These are phyloP conservation scores for Fusarium oxysporum DNA, from an alignment of 2,329 filamentous ascomycete genomes.

Conservation along the genomic window DNA sequence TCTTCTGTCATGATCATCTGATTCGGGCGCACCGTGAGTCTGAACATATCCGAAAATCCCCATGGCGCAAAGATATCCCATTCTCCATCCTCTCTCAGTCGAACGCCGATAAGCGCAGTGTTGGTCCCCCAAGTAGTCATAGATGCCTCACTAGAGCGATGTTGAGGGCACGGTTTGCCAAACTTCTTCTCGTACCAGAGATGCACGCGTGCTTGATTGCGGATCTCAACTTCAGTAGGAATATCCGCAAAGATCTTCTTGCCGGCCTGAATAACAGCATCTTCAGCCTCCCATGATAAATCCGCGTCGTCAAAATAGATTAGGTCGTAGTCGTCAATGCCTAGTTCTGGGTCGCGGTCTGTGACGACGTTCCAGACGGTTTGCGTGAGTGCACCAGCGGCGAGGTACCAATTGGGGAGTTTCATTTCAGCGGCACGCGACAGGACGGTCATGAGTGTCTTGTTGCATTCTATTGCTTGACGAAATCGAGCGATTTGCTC, in stretches of 20 bases:
- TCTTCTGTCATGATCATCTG: conserved; percentile 43
- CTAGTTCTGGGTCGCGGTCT: conserved; percentile 44
- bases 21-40: conserved; percentile 50
- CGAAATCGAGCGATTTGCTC: conserved; percentile 43
- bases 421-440: conserved; percentile 41
- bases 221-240: conserved; percentile 50
- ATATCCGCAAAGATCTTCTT: conserved; percentile 48
- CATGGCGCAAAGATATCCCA: conserved; percentile 53
- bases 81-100: conserved; percentile 37
- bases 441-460: conserved; percentile 46
- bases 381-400: conserved; percentile 52
- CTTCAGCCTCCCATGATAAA: conserved; percentile 53
- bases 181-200: conserved; percentile 52
- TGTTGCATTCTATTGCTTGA: conserved; percentile 43
- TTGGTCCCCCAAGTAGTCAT: conserved; percentile 53
- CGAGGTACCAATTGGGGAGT: conserved; percentile 53
- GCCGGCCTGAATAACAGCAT: conserved; percentile 48
- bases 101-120: conserved; percentile 50
- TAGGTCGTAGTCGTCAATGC: conserved; percentile 54
- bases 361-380: conserved; percentile 54
- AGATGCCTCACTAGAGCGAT: conserved; percentile 47
- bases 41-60: conserved; percentile 52
- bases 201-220: conserved; percentile 54
- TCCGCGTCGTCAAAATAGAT: conserved; percentile 51
- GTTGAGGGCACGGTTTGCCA: conserved; percentile 46